Evolutionary conservation across 2,329 filamentous ascomycete genomes (phyloP), one percentile per base, ranked within the genome.

Genomic region (Colletotrichum lupini): DNA sequence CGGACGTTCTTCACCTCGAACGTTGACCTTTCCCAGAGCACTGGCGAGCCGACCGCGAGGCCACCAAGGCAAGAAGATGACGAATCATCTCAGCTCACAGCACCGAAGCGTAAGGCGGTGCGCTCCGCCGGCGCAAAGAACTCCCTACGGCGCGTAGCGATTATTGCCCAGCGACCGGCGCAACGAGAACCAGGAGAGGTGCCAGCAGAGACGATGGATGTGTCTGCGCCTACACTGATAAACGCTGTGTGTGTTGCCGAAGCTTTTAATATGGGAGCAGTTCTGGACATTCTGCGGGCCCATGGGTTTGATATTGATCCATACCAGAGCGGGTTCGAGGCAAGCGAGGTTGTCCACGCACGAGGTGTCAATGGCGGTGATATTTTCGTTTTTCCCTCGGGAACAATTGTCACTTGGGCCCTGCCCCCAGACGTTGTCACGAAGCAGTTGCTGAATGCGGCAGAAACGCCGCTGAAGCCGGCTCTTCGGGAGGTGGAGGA

Each of bases 331-430:
- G 88, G 86, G 16, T 92, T 92, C 76, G 89, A 92, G 76, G 84
- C 87, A 59, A 85, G 86, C 75, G 90, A 92, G 78, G 90, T 92
- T 6, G 88, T 92, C 61, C 91, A 92, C 78, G 91, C 90, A 7
- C 85, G 89, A 64, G 87, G 87, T 9, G 85, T 88, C 72, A 89
- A 90, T 79, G 87, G 91, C 71, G 95, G 95, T 42, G 97, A 99
- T 83, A 91, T 98, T 63, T 98, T 98, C 80, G 92, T 99, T 69
- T 99, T 99, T 77, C 95, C 96, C 9, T 98, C 95, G 0, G 97
- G 97, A 12, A 97, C 95, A 14, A 89, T 98, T 8, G 97, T 98
- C 6, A 93, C 94, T 28, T 99, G 97, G 97, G 94, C 94, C 5
- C 87, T 98, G 1, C 92, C 94, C 1, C 90, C 95, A 74, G 91